Conservation (phyloP, 768 basidiomycete species). For the Boletellus emodensis region DNA sequence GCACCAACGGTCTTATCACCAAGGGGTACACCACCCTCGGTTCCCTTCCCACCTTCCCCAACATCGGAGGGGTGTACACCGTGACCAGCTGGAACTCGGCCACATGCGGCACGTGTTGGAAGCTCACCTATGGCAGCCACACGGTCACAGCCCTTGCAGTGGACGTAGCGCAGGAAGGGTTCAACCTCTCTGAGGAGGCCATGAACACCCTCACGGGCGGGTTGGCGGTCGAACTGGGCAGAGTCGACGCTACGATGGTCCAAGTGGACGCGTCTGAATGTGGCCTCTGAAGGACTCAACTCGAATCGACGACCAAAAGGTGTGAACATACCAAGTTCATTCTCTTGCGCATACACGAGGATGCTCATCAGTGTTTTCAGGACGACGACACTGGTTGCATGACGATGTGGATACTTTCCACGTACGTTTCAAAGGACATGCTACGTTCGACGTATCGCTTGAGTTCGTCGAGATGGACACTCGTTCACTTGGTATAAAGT, state of each 20-base stretch:
- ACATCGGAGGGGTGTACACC: slow-evolving; percentile 32
- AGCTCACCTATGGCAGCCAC: slow-evolving; percentile 23
- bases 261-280: slow-evolving; percentile 47
- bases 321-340: not conserved
- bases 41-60: slow-evolving; percentile 29
- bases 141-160: slow-evolving; percentile 27
- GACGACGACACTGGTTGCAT: not conserved
- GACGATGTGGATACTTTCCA: not conserved
- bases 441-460: not conserved
- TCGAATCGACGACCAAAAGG: not conserved
- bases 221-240: slow-evolving; percentile 45
- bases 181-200: slow-evolving; percentile 49
- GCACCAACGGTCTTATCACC: slow-evolving; percentile 27
- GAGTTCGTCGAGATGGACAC: not conserved
- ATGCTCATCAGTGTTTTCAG: slow-evolving; percentile 3
- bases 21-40: slow-evolving; percentile 33
- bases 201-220: slow-evolving; percentile 52
- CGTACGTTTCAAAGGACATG: not conserved
- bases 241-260: slow-evolving; percentile 41
- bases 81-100: slow-evolving; percentile 29
- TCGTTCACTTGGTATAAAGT: not conserved
- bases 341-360: not conserved
- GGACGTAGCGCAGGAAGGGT: slow-evolving; percentile 31
- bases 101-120: slow-evolving; percentile 33
- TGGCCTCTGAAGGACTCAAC: slow-evolving; percentile 28